Base-by-base conservation (phyloP, 495 filamentous ascomycete species). In the Neurospora hispaniola region DNA sequence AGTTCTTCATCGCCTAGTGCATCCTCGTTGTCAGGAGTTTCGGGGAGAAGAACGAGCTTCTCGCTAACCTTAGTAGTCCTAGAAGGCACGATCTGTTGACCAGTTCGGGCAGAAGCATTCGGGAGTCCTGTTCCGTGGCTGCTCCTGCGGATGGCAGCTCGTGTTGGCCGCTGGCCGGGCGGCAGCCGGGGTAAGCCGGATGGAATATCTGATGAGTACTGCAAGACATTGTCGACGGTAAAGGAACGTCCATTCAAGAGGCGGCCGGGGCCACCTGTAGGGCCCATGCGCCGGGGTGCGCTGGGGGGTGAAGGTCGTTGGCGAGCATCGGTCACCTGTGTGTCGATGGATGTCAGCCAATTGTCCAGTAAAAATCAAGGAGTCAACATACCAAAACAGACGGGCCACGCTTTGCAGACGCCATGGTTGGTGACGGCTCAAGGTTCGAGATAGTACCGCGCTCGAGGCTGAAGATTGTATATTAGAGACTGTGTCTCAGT, bases 201-300 rank as follows among this genome's bases (percentile, higher is more conserved):
- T 23, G 96, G 96, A 6, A 99, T 93, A 76, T 99, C 94, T 42
- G 93, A 96, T 72, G 94, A 89, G 82, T 96, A 92, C 81, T 96
- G 94, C 4, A 99, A 90, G 73, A 98, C 90, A 77, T 94, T 97
- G 81, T 99, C 96, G 78, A 99, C 96, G 14, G 93, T 96, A 75
- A 99, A 93, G 80, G 96, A 90, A 68, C 94, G 93, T 73, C 91
- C 94, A 59, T 74, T 81, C 11, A 88, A 83, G 41, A 75, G 72
- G 39, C 78, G 78, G 2, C 75, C 77, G 12, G 74, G 68, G 69
- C 71, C 42, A 44, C 69, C 72, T 10, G 68, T 12, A 20, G 42
- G 48, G 12, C 54, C 71, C 4, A 66, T 71, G 27, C 77, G 77
- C 66, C 73, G 76, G 10, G 75, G 69, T 3, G 70, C 71, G 41